phyloP scores from a whole-genome alignment of 495 filamentous ascomycete species.

The Podospora appendiculata region DNA sequence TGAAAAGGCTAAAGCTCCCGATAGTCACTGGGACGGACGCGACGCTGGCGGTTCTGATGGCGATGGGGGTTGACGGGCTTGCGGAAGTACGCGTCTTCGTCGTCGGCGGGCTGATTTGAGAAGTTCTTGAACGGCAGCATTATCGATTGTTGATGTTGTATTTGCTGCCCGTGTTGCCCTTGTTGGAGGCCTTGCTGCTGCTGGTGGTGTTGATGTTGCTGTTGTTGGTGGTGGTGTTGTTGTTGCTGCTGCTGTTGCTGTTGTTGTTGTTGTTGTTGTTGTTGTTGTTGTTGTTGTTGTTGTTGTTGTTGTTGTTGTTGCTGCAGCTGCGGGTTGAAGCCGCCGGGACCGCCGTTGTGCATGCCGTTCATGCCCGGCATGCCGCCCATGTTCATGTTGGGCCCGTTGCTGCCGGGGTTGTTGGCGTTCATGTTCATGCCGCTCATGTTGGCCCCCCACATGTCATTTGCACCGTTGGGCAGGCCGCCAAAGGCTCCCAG shows the following conservation, averaged over 20 bases:
- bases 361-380: constrained; percentile 19
- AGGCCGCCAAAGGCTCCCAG: constrained; percentile 22
- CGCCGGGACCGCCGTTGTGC: constrained; percentile 4
- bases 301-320: constrained; percentile 22
- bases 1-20: constrained; percentile 56
- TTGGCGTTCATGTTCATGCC: constrained; percentile 34
- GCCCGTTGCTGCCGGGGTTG: constrained; percentile 38
- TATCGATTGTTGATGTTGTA: constrained; percentile 16
- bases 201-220: constrained; percentile 25
- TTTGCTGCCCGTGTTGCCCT: constrained; percentile 33
- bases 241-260: constrained; percentile 19
- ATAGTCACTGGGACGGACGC: constrained; percentile 82
- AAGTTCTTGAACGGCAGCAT: constrained; percentile 13
- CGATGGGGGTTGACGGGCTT: constrained; percentile 94
- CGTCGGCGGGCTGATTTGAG: constrained; percentile 74
- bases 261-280: constrained; percentile 23
- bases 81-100: constrained; percentile 90
- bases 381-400: constrained; percentile 4
- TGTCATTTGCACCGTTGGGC: constrained; percentile 11
- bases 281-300: constrained; percentile 15
- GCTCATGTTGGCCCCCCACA: constrained; percentile 25
- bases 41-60: constrained; percentile 69
- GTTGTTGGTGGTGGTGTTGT: constrained; percentile 12
- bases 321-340: constrained; percentile 14
- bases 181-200: constrained; percentile 18